Evolutionary conservation across 2,329 filamentous ascomycete genomes (phyloP), one percentile per base, ranked within the genome.

Genomic region (Curvularia sp.): DNA sequence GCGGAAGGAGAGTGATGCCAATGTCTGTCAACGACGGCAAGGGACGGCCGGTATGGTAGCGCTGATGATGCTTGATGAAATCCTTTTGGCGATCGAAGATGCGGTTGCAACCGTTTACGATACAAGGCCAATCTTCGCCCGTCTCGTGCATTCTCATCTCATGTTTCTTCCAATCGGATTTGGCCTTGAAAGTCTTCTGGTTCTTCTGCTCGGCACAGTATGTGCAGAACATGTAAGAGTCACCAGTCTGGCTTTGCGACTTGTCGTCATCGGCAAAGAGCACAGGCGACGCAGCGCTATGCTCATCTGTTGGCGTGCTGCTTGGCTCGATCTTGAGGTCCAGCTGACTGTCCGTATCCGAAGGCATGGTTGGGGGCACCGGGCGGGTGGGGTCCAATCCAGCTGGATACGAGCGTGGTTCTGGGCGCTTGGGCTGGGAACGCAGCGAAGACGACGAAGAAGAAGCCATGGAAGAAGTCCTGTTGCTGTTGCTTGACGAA

Each of bases 151-250:
- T 74, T 34, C 73, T 68, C 67, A 73, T 75, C 50, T 77, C 75
- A 23, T 77, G 75, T 52, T 76, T 76, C 57, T 77, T 77, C 75
- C 75, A 77, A 47, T 77, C 75, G 1, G 74, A 77, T 50, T 77
- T 77, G 8, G 74, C 74, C 48, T 75, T 74, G 67, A 76, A 77
- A 0, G 74, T 76, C 53, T 76, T 77, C 32, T 71, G 51, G 13
- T 62, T 67, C 50, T 75, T 74, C 18, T 68, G 63, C 42, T 77
- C 74, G 45, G 74, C 72, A 51, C 74, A 77, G 49, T 75, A 77
- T 1, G 74, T 77, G 57, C 74, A 77, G 49, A 77, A 77, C 72
- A 75, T 74, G 67, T 68, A 73, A 5, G 74, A 69, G 15, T 76
- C 74, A 3, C 72, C 72, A 1, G 67, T 54, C 34, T 67, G 71